phyloP scores from a whole-genome alignment of 805 yeast species.

The Zygoascus tannicola region DNA sequence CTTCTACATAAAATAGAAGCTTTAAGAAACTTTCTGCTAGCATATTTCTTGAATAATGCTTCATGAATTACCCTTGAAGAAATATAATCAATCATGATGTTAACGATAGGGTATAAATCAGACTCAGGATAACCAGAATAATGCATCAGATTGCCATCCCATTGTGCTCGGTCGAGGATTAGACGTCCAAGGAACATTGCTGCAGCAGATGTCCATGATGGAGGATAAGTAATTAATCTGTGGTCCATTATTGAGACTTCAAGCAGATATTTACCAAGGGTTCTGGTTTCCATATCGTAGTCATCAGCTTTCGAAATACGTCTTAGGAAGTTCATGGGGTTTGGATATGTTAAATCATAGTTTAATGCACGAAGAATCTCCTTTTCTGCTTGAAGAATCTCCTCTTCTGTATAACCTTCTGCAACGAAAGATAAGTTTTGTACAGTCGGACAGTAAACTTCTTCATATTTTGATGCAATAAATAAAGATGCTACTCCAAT shows the following conservation, averaged over 20 bases:
- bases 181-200: conserved; percentile 77
- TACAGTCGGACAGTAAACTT: conserved; percentile 79
- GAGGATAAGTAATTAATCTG: conserved; percentile 60
- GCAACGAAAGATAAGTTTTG: conserved; percentile 80
- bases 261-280: conserved; percentile 73
- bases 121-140: conserved; percentile 77
- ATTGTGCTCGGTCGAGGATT: conserved; percentile 55
- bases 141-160: conserved; percentile 83
- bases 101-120: conserved; percentile 63
- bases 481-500: conserved; percentile 79
- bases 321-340: conserved; percentile 82
- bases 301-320: conserved; percentile 86
- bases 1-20: conserved; percentile 29
- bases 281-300: conserved; percentile 74
- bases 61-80: conserved; percentile 79
- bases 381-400: conserved; percentile 75
- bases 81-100: conserved; percentile 62
- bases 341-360: conserved; percentile 75
- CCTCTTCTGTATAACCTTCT: conserved; percentile 74
- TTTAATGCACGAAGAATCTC: conserved; percentile 60
- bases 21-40: conserved; percentile 79
- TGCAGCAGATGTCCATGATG: conserved; percentile 76
- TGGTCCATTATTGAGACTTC: conserved; percentile 73
- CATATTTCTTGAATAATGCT: conserved; percentile 88
- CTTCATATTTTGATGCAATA: conserved; percentile 90